These are phyloP conservation scores for Stagonosporopsis chrysanthemi DNA, from an alignment of 2,329 filamentous ascomycete genomes.

Conservation along the genomic window DNA sequence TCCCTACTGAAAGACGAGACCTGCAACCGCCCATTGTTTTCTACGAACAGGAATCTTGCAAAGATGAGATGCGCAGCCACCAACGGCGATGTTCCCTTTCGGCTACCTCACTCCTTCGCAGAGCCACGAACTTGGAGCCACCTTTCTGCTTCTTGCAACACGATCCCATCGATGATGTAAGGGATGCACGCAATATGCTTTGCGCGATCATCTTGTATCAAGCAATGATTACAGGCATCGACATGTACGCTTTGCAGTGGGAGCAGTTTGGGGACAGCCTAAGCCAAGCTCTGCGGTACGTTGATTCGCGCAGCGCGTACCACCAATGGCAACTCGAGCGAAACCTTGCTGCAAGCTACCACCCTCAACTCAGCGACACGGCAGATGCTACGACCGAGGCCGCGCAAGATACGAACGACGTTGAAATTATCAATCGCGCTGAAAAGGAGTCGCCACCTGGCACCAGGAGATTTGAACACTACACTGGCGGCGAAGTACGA, in stretches of 20 bases:
- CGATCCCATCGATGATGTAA: slow-evolving; percentile 3
- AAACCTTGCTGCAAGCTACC: background rate
- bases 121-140: slow-evolving; percentile 8
- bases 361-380: background rate
- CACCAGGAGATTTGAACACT: background rate
- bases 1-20: background rate
- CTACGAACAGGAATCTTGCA: background rate
- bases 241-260: slow-evolving; percentile 17
- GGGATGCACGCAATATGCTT: slow-evolving; percentile 16
- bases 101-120: slow-evolving; percentile 21
- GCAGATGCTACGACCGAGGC: background rate
- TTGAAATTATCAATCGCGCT: background rate
- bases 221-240: slow-evolving; percentile 1
- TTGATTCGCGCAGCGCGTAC: slow-evolving; percentile 6
- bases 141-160: slow-evolving; percentile 26
- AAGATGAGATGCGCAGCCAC: background rate
- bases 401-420: background rate
- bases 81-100: slow-evolving; percentile 4
- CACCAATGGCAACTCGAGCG: slow-evolving; percentile 15
- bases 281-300: slow-evolving; percentile 11
- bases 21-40: slow-evolving; percentile 4
- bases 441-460: background rate
- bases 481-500: background rate
- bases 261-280: slow-evolving; percentile 11
- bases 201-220: slow-evolving; percentile 23